Conservation (phyloP, 2,329 filamentous ascomycete species). For the Fusarium musae region DNA sequence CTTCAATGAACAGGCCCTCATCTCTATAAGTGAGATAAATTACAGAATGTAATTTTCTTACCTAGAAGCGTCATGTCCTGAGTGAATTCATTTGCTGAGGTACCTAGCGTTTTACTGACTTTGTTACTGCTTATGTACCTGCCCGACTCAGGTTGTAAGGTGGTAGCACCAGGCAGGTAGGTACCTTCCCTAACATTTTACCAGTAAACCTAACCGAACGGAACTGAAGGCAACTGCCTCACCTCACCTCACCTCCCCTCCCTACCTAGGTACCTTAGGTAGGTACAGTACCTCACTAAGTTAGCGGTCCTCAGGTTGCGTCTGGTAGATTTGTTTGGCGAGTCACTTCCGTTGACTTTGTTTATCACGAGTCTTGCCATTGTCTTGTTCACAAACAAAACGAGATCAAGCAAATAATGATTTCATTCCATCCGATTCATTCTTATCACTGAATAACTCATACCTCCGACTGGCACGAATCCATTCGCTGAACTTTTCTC, state of each 20-base stretch:
- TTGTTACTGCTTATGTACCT: slow-evolving; percentile 19
- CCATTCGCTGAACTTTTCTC: neutral
- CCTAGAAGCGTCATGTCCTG: neutral
- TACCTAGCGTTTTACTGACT: neutral
- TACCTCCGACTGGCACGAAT: neutral
- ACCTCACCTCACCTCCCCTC: neutral
- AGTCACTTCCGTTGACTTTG: neutral
- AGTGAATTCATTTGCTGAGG: neutral
- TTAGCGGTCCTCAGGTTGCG: neutral
- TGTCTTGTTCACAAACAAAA: neutral
- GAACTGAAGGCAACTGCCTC: slow-evolving; percentile 5
- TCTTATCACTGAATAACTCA: neutral
- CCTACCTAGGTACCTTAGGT: too few species aligned
- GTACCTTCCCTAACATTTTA: slow-evolving; percentile 16
- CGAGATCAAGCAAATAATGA: neutral
- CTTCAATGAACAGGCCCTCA: neutral
- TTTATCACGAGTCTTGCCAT: neutral
- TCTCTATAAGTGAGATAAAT: neutral
- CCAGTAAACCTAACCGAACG: slow-evolving; percentile 3
- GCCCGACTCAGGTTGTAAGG: slow-evolving; percentile 6
- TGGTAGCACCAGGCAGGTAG: neutral
- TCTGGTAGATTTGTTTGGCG: neutral
- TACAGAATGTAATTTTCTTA: neutral
- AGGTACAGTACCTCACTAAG: neutral
- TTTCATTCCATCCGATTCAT: neutral